A percentile compares a stretch with the other conserved stretches of the same genome.
Conservation (phyloP, 2,329 filamentous ascomycete species). For the Paraphaeosphaeria sporulosa region DNA sequence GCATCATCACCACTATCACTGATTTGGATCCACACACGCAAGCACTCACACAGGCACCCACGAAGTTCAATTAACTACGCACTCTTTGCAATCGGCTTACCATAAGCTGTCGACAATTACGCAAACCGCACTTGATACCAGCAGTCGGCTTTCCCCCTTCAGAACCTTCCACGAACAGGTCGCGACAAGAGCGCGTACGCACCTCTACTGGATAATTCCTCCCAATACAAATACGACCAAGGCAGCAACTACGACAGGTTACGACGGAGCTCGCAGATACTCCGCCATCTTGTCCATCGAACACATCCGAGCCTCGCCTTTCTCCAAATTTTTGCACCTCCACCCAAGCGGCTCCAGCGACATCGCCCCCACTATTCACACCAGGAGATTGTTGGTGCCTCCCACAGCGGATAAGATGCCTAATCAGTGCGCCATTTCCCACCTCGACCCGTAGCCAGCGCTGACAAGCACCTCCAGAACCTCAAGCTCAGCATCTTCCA, state of each 20-base stretch:
- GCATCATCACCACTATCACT: constrained; percentile 15
- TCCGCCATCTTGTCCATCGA: no score
- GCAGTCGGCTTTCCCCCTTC: background rate
- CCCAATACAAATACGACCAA: background rate
- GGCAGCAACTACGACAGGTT: background rate
- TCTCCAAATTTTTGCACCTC: background rate
- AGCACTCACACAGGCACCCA: background rate
- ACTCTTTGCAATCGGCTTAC: background rate
- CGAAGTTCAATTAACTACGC: background rate
- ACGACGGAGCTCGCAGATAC: no score
- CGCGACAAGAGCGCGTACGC: constrained; percentile 1
- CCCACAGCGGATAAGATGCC: constrained; percentile 10
- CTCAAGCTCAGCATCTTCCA: background rate
- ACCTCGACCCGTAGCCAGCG: constrained; percentile 7
- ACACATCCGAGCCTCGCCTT: no score
- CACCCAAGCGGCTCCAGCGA: background rate
- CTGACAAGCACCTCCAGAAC: constrained; percentile 9
- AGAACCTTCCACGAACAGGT: background rate
- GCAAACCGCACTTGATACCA: background rate
- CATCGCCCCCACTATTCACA: background rate
- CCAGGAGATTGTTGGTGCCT: background rate
- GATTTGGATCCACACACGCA: background rate
- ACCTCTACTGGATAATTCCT: background rate
- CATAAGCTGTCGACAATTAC: background rate
- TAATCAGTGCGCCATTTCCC: constrained; percentile 15